A percentile compares a stretch with the other conserved stretches of the same genome.
Conservation (phyloP, 2,329 filamentous ascomycete species). For the Kalmusia sp. region DNA sequence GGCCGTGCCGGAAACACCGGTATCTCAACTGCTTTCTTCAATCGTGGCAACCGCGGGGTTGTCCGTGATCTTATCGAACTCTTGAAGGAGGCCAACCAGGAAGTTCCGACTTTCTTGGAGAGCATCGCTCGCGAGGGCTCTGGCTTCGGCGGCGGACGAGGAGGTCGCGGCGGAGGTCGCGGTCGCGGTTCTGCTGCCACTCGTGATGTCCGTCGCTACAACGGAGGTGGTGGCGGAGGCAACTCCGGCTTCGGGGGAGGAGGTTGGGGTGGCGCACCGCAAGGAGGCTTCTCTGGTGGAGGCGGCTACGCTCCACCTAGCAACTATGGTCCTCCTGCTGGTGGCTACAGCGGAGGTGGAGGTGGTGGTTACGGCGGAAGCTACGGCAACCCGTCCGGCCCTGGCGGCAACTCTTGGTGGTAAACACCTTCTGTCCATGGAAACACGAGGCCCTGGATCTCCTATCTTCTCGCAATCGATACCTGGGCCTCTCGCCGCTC, state of each 20-base stretch:
- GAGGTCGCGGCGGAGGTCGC: conserved; percentile 71
- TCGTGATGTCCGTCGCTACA: conserved; percentile 80
- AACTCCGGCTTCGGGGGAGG: conserved; percentile 55
- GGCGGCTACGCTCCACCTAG: conserved; percentile 54
- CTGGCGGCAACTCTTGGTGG: conserved; percentile 73
- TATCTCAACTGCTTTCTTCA: conserved; percentile 99
- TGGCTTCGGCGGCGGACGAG: conserved; percentile 74
- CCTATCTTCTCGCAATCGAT: conserved; percentile 26
- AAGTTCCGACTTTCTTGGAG: conserved; percentile 92
- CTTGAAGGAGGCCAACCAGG: conserved; percentile 98
- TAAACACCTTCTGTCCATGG: conserved; percentile 47
- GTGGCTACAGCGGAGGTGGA: conserved; percentile 55
- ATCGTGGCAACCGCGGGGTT: conserved; percentile 97
- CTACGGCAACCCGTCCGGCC: conserved; percentile 74
- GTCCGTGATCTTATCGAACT: conserved; percentile 97
- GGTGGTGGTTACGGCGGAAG: conserved; percentile 57
- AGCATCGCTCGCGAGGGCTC: conserved; percentile 95
- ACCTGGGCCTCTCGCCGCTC: conserved; percentile 31
- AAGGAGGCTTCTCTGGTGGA: conserved; percentile 45
- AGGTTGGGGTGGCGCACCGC: conserved; percentile 47
- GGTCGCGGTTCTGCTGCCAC: conserved; percentile 74
- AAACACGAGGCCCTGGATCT: conserved; percentile 36
- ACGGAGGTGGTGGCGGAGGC: conserved; percentile 63
- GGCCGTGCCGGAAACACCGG: conserved; percentile 99
- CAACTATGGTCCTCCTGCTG: conserved; percentile 67